A percentile compares a stretch with the other conserved stretches of the same genome.
phyloP scores from a whole-genome alignment of 768 basidiomycete genomes.

The Suillus placidus region DNA sequence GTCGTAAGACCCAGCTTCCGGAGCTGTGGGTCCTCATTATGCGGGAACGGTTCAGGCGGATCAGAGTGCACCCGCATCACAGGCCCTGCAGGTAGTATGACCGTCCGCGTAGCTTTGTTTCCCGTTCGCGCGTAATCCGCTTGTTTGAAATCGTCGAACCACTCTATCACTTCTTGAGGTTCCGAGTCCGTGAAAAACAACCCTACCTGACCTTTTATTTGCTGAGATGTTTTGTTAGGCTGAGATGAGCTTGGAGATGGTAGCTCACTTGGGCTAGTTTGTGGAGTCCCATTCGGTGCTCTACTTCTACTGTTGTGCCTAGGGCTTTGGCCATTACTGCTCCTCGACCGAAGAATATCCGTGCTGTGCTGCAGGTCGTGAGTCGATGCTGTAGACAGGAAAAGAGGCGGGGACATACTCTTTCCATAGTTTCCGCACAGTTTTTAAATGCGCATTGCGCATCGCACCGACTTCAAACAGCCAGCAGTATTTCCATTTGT shows the following conservation, averaged over 20 bases:
- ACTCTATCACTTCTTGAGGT: constrained; percentile 89
- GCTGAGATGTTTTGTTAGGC: constrained; percentile 44
- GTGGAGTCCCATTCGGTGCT: constrained; percentile 76
- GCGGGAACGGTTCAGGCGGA: constrained; percentile 88
- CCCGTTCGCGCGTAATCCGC: constrained; percentile 92
- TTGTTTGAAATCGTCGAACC: constrained; percentile 91
- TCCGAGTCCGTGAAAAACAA: constrained; percentile 89
- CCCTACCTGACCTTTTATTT: constrained; percentile 94
- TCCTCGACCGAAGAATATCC: constrained; percentile 85
- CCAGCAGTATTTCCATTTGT: constrained; percentile 96
- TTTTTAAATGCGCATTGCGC: constrained; percentile 94
- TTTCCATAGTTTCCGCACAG: constrained; percentile 92
- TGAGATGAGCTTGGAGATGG: background rate
- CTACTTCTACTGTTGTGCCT: constrained; percentile 84
- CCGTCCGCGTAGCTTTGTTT: constrained; percentile 72
- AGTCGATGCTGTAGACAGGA: background rate
- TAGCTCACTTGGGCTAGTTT: constrained; percentile 73
- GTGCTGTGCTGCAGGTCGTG: constrained; percentile 62
- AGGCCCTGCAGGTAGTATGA: constrained; percentile 81
- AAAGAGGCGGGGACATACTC: constrained; percentile 54
- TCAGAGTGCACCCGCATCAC: constrained; percentile 80
- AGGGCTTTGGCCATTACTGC: constrained; percentile 96
- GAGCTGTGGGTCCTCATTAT: constrained; percentile 96
- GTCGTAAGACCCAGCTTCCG: constrained; percentile 90
- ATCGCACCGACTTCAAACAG: constrained; percentile 93